Percentiles rank a stretch among this genome's conserved stretches.
These are phyloP conservation scores for Rhodotorula glutinis DNA, from an alignment of 1,284 basidiomycete genomes.

Conservation along the genomic window DNA sequence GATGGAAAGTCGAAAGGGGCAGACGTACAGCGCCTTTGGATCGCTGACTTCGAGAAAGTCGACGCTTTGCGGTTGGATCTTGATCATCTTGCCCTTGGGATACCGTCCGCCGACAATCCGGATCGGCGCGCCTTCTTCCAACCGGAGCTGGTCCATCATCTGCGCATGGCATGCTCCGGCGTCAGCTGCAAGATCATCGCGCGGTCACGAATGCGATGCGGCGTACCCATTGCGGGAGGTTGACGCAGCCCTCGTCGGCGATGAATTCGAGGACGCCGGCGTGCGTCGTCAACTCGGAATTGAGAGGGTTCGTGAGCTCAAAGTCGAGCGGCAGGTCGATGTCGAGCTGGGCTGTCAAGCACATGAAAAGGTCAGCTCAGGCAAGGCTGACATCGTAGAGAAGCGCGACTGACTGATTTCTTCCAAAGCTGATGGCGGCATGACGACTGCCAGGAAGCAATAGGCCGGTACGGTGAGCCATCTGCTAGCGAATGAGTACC, in stretches of 20 bases:
- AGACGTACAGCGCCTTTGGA: slow-evolving; percentile 86
- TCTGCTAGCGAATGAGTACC: no score
- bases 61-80: slow-evolving; percentile 91
- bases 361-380: background rate
- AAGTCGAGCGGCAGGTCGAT: slow-evolving; percentile 95
- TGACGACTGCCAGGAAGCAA: slow-evolving; percentile 65
- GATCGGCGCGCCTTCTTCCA: slow-evolving; percentile 93
- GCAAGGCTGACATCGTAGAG: background rate
- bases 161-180: slow-evolving; percentile 36
- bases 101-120: slow-evolving; percentile 83
- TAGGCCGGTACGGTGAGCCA: no score
- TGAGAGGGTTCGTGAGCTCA: slow-evolving; percentile 83
- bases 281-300: slow-evolving; percentile 78
- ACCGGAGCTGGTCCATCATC: slow-evolving; percentile 94
- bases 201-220: background rate
- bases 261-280: slow-evolving; percentile 98
- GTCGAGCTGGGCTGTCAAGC: slow-evolving; percentile 65
- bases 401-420: slow-evolving; percentile 60
- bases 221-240: slow-evolving; percentile 86
- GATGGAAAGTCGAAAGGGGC: slow-evolving; percentile 2
- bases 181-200: no score
- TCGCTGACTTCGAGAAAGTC: slow-evolving; percentile 88
- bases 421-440: slow-evolving; percentile 93
- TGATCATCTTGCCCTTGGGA: slow-evolving; percentile 92
- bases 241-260: slow-evolving; percentile 90